Evolutionary conservation across 2,329 filamentous ascomycete species (phyloP), one percentile per base, ranked within the genome.

Genomic region (Diaporthe eres): DNA sequence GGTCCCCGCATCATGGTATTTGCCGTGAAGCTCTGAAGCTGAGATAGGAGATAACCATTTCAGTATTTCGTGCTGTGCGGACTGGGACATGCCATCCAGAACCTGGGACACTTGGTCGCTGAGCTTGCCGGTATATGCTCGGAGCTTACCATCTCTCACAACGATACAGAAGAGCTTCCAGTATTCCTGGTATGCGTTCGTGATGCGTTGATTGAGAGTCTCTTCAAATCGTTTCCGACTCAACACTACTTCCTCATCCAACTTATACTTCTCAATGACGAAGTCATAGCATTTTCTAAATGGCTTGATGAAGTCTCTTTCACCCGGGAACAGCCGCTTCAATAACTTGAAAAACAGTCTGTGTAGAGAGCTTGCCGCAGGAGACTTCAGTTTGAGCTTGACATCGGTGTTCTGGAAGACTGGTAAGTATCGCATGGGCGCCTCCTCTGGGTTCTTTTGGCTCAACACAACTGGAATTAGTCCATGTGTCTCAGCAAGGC

Each of bases 291-390:
- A 63, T 0, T 28, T 3, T 12, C 6, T 6, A 22, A 63, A 63
- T 10, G 39, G 12, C 1, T 28, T 8, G n/a, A 63, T 47, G 13
- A 63, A 63, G 15, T 63, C 60, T 47, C 4, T 22, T 5, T 71
- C 68, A 4, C 25, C 25, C 25, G 68, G 51, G 7, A 31, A 71
- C 0, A 71, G 68, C 13, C 17, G 51, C 0, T 44, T 19, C 9
- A 72, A 17, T 1, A 72, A 22, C 7, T 72, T 72, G 42, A 72
- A 72, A 19, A 72, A 72, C 1, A 72, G 55, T 9, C 7, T 37
- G 19, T 60, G 70, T 12, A 65, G 15, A 4, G 25, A 65, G 25
- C 25, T 25, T 6, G 22, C 12, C 19, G 61, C n/a, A 2, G 55
- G 17, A 13, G 55, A 28, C 2, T n/a, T 49, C 19, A 47, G 4